Conservation (phyloP, 2,329 filamentous ascomycete genomes). For the Colletotrichum tamarilloi region DNA sequence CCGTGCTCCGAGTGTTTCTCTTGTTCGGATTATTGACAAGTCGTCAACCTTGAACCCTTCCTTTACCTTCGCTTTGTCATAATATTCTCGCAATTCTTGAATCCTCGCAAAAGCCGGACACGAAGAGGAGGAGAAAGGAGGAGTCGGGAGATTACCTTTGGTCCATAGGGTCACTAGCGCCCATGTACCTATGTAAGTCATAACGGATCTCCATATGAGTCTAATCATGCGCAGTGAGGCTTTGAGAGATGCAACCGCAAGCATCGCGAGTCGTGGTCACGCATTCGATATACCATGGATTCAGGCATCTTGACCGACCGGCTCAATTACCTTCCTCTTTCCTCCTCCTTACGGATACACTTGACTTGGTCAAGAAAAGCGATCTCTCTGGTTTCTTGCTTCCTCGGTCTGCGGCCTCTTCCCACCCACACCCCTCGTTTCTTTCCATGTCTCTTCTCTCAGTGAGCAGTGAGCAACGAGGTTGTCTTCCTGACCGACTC, state of each 20-base stretch:
- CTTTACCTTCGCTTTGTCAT: conserved; percentile 1
- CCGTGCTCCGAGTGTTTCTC: background rate
- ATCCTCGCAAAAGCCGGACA: conserved; percentile 11
- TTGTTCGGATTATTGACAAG: background rate
- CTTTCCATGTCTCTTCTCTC: background rate
- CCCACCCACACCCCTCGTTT: conserved; percentile 10
- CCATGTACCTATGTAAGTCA: conserved; percentile 33
- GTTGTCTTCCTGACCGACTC: background rate
- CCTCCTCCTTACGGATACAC: conserved; percentile 10
- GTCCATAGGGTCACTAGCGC: conserved; percentile 30
- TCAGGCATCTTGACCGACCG: conserved; percentile 18
- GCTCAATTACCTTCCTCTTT: conserved; percentile 27
- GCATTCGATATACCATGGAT: conserved; percentile 19
- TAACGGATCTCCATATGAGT: conserved; percentile 33
- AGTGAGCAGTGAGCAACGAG: background rate
- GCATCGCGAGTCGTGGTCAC: conserved; percentile 32
- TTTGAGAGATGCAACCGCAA: conserved; percentile 28
- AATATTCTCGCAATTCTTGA: background rate
- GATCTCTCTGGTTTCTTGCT: background rate
- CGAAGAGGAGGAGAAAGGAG: conserved; percentile 12
- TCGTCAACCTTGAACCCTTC: conserved; percentile 28
- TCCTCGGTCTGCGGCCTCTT: background rate
- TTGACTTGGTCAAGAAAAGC: background rate
- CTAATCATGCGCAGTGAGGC: conserved; percentile 33
- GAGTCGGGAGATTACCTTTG: conserved; percentile 30